Evolutionary conservation across 1,284 basidiomycete species (phyloP), one percentile per base, ranked within the genome.

Genomic region (Microbotryum scabiosae): DNA sequence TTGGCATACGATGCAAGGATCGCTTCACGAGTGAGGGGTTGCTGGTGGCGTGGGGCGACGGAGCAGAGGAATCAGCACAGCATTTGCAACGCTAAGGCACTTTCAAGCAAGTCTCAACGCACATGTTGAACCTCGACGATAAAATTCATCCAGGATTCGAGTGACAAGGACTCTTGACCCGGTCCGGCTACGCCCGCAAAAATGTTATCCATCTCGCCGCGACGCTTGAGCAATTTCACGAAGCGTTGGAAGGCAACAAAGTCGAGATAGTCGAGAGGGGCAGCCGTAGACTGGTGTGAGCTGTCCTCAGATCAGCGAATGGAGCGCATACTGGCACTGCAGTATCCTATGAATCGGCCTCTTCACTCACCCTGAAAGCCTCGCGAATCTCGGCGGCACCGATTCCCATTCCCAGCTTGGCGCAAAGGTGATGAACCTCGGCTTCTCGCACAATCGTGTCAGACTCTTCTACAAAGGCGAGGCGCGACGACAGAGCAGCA

Each of bases 241-340:
- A 97, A 92, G 18, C 79, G 78, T 65, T 87, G 86, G 73, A 97
- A 97, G 63, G 87, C 85, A 3, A 80, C 73, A 72, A 93, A 91
- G 74, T 92, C 85, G 46, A 98, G 82, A 64, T 80, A 87, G 4
- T 82, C 82, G n/a, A 80, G 76, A 48, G 82, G 78, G 5, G 74
- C 74, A 72, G 93, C 90, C 1, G 87, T 86, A 41, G 36, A 41
- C 36, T 41, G 36, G 36, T 12, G 16, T 16, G 36, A 41, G 36
- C 36, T 9, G 36, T 41, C 14, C 4, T 18, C 36, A 41, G 4
- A 18, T 41, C 36, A 41, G 36, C 36, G 16, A 41, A 5, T 5
- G 5, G 16, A 41, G 36, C 36, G 14, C 36, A 41, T 12, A 18
- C 36, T 41, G 16, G 5, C 3, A 41, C 36, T 41, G 4, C 9